A percentile compares a stretch with the other conserved stretches of the same genome.
phyloP scores from a whole-genome alignment of 495 filamentous ascomycete genomes.

The Aspergillus sclerotioniger region DNA sequence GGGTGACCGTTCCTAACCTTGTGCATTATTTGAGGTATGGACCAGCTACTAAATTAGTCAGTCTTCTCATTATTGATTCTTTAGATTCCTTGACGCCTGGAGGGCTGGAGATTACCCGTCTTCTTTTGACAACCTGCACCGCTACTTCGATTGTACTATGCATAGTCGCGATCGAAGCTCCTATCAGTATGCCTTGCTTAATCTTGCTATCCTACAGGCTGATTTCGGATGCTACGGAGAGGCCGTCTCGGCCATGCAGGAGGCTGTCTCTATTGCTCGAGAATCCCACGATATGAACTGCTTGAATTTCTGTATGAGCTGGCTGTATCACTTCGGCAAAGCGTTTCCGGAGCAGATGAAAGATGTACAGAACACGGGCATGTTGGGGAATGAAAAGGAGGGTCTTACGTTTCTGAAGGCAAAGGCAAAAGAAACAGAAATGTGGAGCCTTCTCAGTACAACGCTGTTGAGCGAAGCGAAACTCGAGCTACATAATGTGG shows the following conservation, averaged over 20 bases:
- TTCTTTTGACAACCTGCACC: constrained; percentile 86
- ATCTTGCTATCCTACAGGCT: constrained; percentile 87
- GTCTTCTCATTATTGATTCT: not conserved
- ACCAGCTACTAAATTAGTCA: not conserved
- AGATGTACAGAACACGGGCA: constrained; percentile 65
- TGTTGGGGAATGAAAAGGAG: constrained; percentile 77
- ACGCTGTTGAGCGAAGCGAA: constrained; percentile 86
- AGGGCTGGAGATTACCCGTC: constrained; percentile 84
- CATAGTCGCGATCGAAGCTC: constrained; percentile 79
- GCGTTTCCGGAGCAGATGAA: constrained; percentile 75
- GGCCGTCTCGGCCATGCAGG: constrained; percentile 88
- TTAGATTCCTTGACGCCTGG: constrained; percentile 85
- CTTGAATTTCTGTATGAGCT: constrained; percentile 92
- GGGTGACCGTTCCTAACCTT: constrained; percentile 65
- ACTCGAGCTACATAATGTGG: constrained; percentile 62
- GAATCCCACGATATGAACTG: constrained; percentile 92
- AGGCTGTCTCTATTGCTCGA: constrained; percentile 84
- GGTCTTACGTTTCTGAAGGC: constrained; percentile 79
- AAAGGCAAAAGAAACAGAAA: constrained; percentile 83
- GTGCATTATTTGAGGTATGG: constrained; percentile 73
- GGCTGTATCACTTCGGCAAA: constrained; percentile 94
- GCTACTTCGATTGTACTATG: constrained; percentile 98
- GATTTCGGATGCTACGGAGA: constrained; percentile 92
- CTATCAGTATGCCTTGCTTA: constrained; percentile 96
- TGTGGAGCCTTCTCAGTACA: constrained; percentile 84